These are phyloP conservation scores for Syncephalastrum sp. DNA, from an alignment of 371 early-diverging fungal species.

Conservation along the genomic window DNA sequence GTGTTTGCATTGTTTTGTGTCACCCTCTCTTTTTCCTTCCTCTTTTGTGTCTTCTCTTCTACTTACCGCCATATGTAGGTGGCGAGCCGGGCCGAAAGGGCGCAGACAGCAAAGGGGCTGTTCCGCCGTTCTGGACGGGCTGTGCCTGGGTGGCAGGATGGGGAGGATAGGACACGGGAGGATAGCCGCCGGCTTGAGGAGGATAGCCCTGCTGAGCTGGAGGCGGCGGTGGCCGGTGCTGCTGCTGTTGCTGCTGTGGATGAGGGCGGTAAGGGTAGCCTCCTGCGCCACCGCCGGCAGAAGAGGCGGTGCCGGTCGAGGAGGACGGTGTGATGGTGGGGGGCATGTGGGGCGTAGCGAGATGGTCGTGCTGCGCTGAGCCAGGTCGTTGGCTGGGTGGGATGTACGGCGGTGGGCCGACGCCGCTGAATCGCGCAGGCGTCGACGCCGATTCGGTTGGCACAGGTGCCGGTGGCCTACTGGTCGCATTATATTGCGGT, in stretches of 20 bases:
- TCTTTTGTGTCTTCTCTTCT: no score
- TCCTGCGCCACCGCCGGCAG: constrained; percentile 10
- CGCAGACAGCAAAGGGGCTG: constrained; percentile 4
- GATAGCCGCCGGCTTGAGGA: constrained; percentile 8
- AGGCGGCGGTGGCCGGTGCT: no score
- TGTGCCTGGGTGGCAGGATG: constrained; percentile 4
- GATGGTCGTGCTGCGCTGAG: constrained; percentile 10
- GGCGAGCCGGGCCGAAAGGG: constrained; percentile 7
- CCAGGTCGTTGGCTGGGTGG: constrained; percentile 11
- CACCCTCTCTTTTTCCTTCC: no score
- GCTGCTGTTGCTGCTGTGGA: no score
- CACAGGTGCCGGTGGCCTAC: constrained; percentile 13
- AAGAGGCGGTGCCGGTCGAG: constrained; percentile 15
- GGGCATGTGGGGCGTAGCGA: constrained; percentile 25
- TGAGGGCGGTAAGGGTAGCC: no score
- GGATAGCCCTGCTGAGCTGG: constrained; percentile 10
- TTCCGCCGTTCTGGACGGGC: background rate
- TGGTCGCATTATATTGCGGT: background rate
- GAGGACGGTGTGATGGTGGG: constrained; percentile 13
- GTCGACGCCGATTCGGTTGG: constrained; percentile 24
- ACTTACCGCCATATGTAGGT: constrained; percentile 3
- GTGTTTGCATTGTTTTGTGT: no score
- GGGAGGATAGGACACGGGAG: constrained; percentile 6
- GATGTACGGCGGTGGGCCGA: constrained; percentile 20
- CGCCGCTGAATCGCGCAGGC: constrained; percentile 18